Percentiles rank a stretch among this genome's conserved stretches.
Evolutionary conservation across 1,284 basidiomycete species (phyloP).

Genomic region (Vanrija sp.): DNA sequence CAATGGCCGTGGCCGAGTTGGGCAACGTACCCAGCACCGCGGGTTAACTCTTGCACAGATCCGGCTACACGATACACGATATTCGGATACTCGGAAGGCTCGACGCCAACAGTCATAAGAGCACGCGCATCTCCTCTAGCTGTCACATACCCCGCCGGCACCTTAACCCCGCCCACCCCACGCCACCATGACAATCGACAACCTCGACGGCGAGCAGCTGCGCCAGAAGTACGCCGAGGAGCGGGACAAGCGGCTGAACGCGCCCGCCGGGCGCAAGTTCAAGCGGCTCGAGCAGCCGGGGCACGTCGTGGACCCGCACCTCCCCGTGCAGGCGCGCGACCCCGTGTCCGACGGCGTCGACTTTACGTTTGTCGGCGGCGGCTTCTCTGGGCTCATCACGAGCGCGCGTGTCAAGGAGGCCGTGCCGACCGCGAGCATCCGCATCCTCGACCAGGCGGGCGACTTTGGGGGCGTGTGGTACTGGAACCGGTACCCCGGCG

Average conservation of each 20-base stretch:
- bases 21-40: no score
- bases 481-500: conserved; percentile 3
- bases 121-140: no score
- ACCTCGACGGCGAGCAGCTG: background rate
- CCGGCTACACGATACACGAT: no score
- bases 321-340: background rate
- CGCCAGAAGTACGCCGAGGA: conserved; percentile 1
- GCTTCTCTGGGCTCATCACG: background rate
- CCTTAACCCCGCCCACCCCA: no score
- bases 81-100: no score
- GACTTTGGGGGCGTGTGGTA: conserved; percentile 2
- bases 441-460: conserved; percentile 1
- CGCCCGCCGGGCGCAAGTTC: conserved; percentile 1
- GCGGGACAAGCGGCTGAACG: background rate
- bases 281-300: background rate
- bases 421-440: background rate
- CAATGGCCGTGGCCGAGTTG: no score
- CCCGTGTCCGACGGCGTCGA: background rate
- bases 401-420: background rate
- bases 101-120: no score
- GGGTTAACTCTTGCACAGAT: no score
- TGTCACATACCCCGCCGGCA: no score
- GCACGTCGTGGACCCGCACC: background rate
- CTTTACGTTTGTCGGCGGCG: background rate
- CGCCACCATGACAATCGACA: no score